These are phyloP conservation scores for Dorcoceras hygrometricum DNA, from an alignment of 257 asterid genomes.

Conservation along the genomic window DNA sequence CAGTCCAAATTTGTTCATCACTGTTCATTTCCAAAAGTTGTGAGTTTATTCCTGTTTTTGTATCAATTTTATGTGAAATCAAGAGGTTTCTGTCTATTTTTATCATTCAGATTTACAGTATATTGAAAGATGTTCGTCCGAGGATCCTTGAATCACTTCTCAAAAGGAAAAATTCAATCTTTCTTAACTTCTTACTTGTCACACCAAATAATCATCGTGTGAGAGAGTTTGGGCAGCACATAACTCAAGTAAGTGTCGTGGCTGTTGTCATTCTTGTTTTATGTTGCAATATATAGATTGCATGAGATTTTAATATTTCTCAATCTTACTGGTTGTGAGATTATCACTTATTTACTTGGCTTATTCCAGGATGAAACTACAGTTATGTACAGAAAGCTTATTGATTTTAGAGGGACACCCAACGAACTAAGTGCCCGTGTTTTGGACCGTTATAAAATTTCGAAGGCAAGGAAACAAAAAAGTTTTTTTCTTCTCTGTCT, in stretches of 20 bases:
- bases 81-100: conserved; percentile 20
- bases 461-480: conserved; percentile 66
- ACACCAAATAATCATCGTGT: conserved; percentile 91
- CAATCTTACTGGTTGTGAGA: conserved; percentile 19
- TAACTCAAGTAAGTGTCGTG: conserved; percentile 57
- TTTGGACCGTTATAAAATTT: conserved; percentile 64
- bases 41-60: conserved; percentile 4
- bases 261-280: conserved; percentile 14
- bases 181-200: conserved; percentile 67
- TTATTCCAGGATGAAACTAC: conserved; percentile 71
- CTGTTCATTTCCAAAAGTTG: neutral
- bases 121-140: conserved; percentile 68
- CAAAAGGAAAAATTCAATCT: conserved; percentile 54
- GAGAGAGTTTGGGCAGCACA: conserved; percentile 75
- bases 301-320: conserved; percentile 6
- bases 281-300: neutral
- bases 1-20: neutral
- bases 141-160: conserved; percentile 39
- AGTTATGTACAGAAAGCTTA: conserved; percentile 56
- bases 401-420: conserved; percentile 73
- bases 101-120: conserved; percentile 59
- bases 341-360: conserved; percentile 21
- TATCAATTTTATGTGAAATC: neutral
- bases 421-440: conserved; percentile 78
- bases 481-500: conserved; percentile 15